Base-by-base conservation (phyloP, 306 rosid genomes). In the Crotalaria pallida region DNA sequence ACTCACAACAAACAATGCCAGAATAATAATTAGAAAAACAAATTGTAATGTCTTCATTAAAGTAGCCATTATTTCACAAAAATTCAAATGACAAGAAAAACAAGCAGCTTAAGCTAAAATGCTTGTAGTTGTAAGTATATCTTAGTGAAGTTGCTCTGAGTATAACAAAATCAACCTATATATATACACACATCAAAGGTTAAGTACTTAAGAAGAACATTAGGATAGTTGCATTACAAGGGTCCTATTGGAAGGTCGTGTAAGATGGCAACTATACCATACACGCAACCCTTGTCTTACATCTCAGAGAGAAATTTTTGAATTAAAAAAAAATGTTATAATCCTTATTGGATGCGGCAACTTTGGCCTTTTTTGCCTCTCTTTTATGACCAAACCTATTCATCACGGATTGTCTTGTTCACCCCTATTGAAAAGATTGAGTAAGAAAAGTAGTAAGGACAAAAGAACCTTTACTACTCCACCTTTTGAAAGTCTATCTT, bases 161-260 rank as follows among this genome's bases (percentile, higher is more conserved):
- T 34, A 9, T 9, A 13, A 17, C 10, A 23, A 34, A 17, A 6
- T 5, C 10, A n/a, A 38, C 16, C 12, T n/a, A n/a, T n/a, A 2
- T 69, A 52, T 65, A 16, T 70, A 70, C 21, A 52, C 48, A 40
- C 18, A 44, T 58, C 18, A 24, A 50, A 18, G 44, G 16, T 15
- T 38, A 31, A 45, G 36, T 0, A 7, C 58, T 23, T 6, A 6
- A 61, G 50, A 11, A 0, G 26, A 11, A 10, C 55, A 29, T 55
- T 8, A 52, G 4, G 10, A 29, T 17, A 31, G 36, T 26, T 68
- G 29, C 34, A 34, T 38, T 33, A 21, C 34, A 61, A 62, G 5
- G 26, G 24, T 65, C 3, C 3, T 34, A 69, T 61, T 77, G 77
- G 77, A 70, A 70, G 61, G 38, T 45, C 41, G 81, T 77, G 68